A percentile compares a stretch with the other conserved stretches of the same genome.
Conservation (phyloP, 306 rosid genomes). For the Boehmeria nivea region DNA sequence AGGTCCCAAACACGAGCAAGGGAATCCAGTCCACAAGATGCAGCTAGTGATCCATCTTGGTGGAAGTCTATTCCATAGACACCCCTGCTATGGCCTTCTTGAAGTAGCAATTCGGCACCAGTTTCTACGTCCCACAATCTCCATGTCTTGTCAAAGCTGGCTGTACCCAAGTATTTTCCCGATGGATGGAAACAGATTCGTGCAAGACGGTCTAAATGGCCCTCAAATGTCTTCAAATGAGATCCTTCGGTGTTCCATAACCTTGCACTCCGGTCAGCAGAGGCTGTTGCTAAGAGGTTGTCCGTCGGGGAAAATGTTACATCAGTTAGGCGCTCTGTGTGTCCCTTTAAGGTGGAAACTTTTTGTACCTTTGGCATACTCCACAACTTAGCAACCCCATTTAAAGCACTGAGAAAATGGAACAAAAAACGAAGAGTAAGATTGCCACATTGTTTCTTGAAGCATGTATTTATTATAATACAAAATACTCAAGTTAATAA, state of each 20-base stretch:
- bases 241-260: constrained; percentile 82
- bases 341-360: constrained; percentile 71
- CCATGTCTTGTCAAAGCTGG: constrained; percentile 98
- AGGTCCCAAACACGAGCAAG: constrained; percentile 97
- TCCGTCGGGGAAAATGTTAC: constrained; percentile 67
- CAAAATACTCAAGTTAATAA: no score
- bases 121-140: constrained; percentile 90
- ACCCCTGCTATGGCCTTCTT: constrained; percentile 94
- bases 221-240: constrained; percentile 64
- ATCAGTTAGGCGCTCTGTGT: constrained; percentile 80
- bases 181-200: constrained; percentile 92
- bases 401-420: constrained; percentile 51
- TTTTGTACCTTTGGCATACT: constrained; percentile 75
- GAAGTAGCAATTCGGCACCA: constrained; percentile 89
- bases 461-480: no score
- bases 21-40: constrained; percentile 86
- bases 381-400: constrained; percentile 80
- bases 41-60: constrained; percentile 83
- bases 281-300: constrained; percentile 81
- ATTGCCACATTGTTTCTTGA: neutral
- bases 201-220: constrained; percentile 96
- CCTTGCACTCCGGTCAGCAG: constrained; percentile 85
- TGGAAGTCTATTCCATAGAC: constrained; percentile 78
- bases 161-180: constrained; percentile 88
- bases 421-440: constrained; percentile 19